Conservation (phyloP, 2,329 filamentous ascomycete species). For the Epichloe uncinata region DNA sequence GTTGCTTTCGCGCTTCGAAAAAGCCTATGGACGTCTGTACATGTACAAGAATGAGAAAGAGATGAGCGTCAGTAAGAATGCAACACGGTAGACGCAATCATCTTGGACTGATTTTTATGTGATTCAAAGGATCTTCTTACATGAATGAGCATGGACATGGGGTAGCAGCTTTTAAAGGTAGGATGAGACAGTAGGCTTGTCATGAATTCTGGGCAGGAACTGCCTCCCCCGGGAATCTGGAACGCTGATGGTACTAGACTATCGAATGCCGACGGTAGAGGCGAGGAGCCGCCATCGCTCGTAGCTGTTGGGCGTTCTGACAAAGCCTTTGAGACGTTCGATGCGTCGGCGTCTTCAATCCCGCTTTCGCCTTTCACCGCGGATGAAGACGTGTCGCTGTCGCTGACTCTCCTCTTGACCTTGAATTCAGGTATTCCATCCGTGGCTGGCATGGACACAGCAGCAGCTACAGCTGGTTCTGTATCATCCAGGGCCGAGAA, state of each 20-base stretch:
- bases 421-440: not conserved
- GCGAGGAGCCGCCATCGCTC: slow-evolving; percentile 7
- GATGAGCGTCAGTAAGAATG: not conserved
- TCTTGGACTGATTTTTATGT: not conserved
- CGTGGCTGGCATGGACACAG: not conserved
- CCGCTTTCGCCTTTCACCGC: not conserved
- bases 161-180: slow-evolving; percentile 62
- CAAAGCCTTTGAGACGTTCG: not conserved
- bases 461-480: not conserved
- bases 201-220: slow-evolving; percentile 55
- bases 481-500: not conserved
- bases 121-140: slow-evolving; percentile 26
- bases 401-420: not conserved
- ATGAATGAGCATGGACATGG: slow-evolving; percentile 72
- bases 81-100: not conserved
- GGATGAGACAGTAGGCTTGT: slow-evolving; percentile 49
- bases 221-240: slow-evolving; percentile 28
- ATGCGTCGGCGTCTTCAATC: not conserved
- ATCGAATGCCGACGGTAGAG: slow-evolving; percentile 55
- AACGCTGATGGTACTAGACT: slow-evolving; percentile 50
- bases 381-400: not conserved
- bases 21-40: slow-evolving; percentile 66
- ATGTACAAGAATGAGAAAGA: not conserved
- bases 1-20: slow-evolving; percentile 63
- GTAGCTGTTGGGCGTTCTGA: not conserved